Evolutionary conservation across 441 rosid species (phyloP).

Genomic region (Biscutella auriculata): DNA sequence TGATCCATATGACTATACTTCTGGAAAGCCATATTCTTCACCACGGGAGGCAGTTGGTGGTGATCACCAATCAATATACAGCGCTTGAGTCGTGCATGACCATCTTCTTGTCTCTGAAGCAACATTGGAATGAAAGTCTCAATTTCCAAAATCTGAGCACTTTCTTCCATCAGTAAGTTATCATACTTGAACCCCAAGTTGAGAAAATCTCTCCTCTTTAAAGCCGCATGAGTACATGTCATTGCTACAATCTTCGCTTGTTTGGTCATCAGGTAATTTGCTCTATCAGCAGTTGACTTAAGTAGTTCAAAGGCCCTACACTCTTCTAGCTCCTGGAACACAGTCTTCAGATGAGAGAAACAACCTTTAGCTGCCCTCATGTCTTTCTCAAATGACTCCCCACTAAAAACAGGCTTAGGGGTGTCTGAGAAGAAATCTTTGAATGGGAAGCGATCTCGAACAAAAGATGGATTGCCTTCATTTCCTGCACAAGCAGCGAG

Average conservation of each 20-base stretch:
- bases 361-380: slow-evolving; percentile 96
- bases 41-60: slow-evolving; percentile 98
- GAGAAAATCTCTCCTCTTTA: slow-evolving; percentile 96
- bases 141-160: slow-evolving; percentile 96
- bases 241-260: slow-evolving; percentile 99
- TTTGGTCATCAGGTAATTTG: slow-evolving; percentile 94
- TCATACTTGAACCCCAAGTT: slow-evolving; percentile 96
- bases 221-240: slow-evolving; percentile 99
- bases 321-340: slow-evolving; percentile 98
- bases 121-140: slow-evolving; percentile 99
- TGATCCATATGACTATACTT: slow-evolving; percentile 99
- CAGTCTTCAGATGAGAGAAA: slow-evolving; percentile 77
- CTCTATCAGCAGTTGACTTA: slow-evolving; percentile 97
- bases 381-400: slow-evolving; percentile 86
- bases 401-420: slow-evolving; percentile 66
- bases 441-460: slow-evolving; percentile 82
- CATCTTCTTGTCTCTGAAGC: slow-evolving; percentile 98
- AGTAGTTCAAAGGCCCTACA: slow-evolving; percentile 99
- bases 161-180: slow-evolving; percentile 97
- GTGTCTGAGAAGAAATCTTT: slow-evolving; percentile 81
- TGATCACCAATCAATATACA: slow-evolving; percentile 98
- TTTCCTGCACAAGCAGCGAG: slow-evolving; percentile 81
- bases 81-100: slow-evolving; percentile 91
- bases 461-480: slow-evolving; percentile 61
- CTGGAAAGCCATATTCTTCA: slow-evolving; percentile 99